Percentiles rank a stretch among this genome's conserved stretches.
Conservation (phyloP, 2,329 filamentous ascomycete genomes). For the Colletotrichum incanum region DNA sequence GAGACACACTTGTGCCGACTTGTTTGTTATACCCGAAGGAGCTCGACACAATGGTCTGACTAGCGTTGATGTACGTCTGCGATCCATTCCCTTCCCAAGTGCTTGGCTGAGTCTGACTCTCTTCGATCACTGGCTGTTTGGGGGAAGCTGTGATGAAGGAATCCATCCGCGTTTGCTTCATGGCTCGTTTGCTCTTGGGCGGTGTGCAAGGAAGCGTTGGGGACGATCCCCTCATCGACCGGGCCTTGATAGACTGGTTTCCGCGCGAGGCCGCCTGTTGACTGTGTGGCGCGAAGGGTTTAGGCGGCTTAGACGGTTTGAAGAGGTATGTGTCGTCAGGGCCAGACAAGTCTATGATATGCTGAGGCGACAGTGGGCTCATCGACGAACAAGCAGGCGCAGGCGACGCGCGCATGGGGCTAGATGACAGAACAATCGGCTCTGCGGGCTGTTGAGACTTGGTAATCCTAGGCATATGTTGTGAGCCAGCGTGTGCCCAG, state of each 20-base stretch:
- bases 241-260: not conserved
- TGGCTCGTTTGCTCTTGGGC: constrained; percentile 20
- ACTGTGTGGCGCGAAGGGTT: not conserved
- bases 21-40: not conserved
- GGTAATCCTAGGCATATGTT: constrained; percentile 56
- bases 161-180: constrained; percentile 51
- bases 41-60: not conserved
- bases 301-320: not conserved
- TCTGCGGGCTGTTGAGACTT: constrained; percentile 49
- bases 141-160: constrained; percentile 27
- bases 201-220: not conserved
- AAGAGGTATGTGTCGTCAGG: not conserved
- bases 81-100: not conserved
- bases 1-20: not conserved
- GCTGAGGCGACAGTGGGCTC: constrained; percentile 4
- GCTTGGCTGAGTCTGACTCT: constrained; percentile 5
- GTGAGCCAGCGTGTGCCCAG: constrained; percentile 62
- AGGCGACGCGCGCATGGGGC: constrained; percentile 56
- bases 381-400: constrained; percentile 47
- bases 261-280: not conserved
- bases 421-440: constrained; percentile 63
- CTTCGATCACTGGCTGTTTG: not conserved
- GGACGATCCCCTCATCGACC: not conserved
- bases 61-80: not conserved
- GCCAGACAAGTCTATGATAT: constrained; percentile 31